A percentile compares a stretch with the other conserved stretches of the same genome.
Evolutionary conservation across 345 rosid genomes (phyloP).

Genomic region (Crucihimalaya himalaica): DNA sequence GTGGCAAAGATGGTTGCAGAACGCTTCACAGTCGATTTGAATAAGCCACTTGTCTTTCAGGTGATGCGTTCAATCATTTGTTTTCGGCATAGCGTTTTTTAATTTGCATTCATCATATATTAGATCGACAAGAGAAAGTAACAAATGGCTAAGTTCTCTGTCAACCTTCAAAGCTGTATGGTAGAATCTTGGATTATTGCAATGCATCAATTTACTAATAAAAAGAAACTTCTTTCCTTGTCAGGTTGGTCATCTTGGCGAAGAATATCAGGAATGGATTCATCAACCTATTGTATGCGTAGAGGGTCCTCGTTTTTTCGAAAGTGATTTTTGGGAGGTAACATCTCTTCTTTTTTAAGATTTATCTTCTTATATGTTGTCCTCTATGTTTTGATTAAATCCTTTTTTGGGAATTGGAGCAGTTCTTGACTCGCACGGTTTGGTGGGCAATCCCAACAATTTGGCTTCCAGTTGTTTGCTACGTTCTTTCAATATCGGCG

Average conservation of each 20-base stretch:
- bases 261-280: conserved; percentile 93
- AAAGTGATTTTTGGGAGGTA: conserved; percentile 93
- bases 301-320: conserved; percentile 94
- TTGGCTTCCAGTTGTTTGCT: conserved; percentile 89
- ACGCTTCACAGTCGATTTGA: conserved; percentile 74
- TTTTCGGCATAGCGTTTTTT: not conserved
- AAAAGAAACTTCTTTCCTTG: not conserved
- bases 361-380: not conserved
- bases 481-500: conserved; percentile 57
- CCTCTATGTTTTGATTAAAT: conserved; percentile 4
- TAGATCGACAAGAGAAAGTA: not conserved
- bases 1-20: conserved; percentile 74
- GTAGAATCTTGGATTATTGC: not conserved
- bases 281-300: conserved; percentile 92
- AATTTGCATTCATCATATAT: not conserved
- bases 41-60: conserved; percentile 94
- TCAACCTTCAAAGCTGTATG: not conserved
- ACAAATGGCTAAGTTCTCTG: not conserved
- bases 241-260: conserved; percentile 99
- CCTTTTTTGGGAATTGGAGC: conserved; percentile 19
- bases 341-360: not conserved
- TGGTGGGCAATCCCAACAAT: conserved; percentile 97
- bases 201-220: not conserved
- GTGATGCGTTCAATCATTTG: conserved; percentile 38
- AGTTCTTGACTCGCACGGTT: conserved; percentile 88